Evolutionary conservation across 2,329 filamentous ascomycete species (phyloP).

Genomic region (Fonsecaea nubica): DNA sequence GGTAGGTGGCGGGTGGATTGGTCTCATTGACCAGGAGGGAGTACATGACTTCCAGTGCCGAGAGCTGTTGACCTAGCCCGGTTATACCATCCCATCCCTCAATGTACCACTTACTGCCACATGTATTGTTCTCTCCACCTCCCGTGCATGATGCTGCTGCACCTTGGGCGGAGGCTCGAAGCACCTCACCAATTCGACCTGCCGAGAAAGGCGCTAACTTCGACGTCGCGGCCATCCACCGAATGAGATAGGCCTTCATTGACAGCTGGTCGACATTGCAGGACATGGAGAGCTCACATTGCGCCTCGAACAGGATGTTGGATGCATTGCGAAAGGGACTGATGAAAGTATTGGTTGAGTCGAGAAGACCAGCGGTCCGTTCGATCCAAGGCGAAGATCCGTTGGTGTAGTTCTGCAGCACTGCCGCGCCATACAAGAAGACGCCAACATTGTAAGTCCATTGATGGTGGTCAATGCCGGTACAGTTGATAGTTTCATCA

Average conservation of each 20-base stretch:
- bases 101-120: conserved; percentile 68
- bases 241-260: conserved; percentile 74
- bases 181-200: conserved; percentile 62
- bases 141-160: conserved; percentile 67
- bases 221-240: conserved; percentile 68
- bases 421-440: conserved; percentile 55
- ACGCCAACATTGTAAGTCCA: conserved; percentile 72
- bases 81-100: conserved; percentile 62
- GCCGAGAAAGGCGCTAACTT: conserved; percentile 67
- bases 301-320: conserved; percentile 68
- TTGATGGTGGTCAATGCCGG: conserved; percentile 65
- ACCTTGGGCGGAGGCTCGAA: conserved; percentile 64
- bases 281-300: conserved; percentile 65
- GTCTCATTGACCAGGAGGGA: conserved; percentile 40
- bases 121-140: conserved; percentile 62
- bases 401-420: conserved; percentile 61
- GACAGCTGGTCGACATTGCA: conserved; percentile 75
- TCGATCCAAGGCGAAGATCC: conserved; percentile 62
- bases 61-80: conserved; percentile 74
- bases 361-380: conserved; percentile 63
- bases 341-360: conserved; percentile 60
- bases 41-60: conserved; percentile 65
- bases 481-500: conserved; percentile 62
- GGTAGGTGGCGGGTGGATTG: conserved; percentile 30
- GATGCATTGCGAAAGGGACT: conserved; percentile 48